These are phyloP conservation scores for Dalbergia cultrata DNA, from an alignment of 306 rosid species.

Conservation along the genomic window DNA sequence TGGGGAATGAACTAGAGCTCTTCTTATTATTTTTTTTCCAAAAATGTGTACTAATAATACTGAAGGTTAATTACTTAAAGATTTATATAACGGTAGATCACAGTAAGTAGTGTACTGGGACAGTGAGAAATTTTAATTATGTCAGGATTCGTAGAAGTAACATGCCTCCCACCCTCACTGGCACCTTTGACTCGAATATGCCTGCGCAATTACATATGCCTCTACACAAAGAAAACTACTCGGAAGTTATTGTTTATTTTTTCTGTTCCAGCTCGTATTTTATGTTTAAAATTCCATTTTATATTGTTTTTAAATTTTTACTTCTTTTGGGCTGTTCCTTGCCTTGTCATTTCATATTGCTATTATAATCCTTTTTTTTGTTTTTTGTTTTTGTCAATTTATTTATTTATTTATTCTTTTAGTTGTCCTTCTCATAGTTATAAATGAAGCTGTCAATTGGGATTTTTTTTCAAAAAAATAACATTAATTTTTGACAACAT, in stretches of 20 bases:
- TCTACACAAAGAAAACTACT: no score
- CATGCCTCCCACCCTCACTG: no score
- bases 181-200: no score
- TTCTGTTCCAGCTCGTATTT: constrained; percentile 12
- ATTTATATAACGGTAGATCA: neutral
- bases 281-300: neutral
- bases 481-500: neutral
- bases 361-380: no score
- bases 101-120: no score
- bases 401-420: constrained; percentile 24
- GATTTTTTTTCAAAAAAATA: neutral
- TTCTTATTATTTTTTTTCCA: neutral
- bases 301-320: neutral
- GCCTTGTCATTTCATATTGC: neutral
- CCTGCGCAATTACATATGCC: no score
- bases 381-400: neutral
- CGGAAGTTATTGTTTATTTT: no score
- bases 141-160: no score
- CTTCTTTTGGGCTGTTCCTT: neutral
- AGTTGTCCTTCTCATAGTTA: neutral
- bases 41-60: neutral
- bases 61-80: no score
- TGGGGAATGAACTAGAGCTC: neutral
- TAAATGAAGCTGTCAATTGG: neutral
- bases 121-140: no score